Conservation (phyloP, 2,329 filamentous ascomycete genomes). For the Cercospora berteroae region DNA sequence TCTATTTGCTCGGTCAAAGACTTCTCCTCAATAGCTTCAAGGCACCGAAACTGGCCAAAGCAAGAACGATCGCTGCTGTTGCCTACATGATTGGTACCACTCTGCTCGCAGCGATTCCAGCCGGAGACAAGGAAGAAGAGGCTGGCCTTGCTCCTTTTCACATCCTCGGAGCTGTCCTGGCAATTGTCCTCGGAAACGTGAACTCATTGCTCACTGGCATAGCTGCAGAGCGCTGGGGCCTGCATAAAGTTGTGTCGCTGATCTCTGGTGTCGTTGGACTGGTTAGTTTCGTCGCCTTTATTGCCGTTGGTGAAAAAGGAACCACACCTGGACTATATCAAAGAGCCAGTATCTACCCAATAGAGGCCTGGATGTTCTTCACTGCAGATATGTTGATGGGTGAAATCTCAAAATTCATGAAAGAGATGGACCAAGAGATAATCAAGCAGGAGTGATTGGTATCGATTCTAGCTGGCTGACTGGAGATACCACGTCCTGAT, state of each 20-base stretch:
- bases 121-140: conserved; percentile 11
- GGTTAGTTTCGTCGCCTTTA: background rate
- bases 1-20: conserved; percentile 14
- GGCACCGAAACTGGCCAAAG: background rate
- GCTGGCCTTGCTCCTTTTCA: conserved; percentile 7
- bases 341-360: conserved; percentile 17
- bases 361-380: conserved; percentile 11
- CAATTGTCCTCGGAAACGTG: conserved; percentile 13
- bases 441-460: background rate
- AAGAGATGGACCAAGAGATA: conserved; percentile 1
- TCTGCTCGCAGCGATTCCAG: conserved; percentile 13
- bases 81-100: conserved; percentile 15
- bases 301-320: background rate
- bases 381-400: conserved; percentile 9
- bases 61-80: conserved; percentile 3
- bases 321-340: conserved; percentile 13
- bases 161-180: conserved; percentile 10
- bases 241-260: conserved; percentile 14
- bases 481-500: too few relatives aligned
- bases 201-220: conserved; percentile 17
- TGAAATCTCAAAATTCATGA: background rate
- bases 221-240: background rate
- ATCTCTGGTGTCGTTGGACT: conserved; percentile 9
- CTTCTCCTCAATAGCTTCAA: conserved; percentile 4
- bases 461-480: background rate